Evolutionary conservation across 1,139 yeast genomes (phyloP), one percentile per base, ranked within the genome.

Genomic region (Diutina pseudorugosa): DNA sequence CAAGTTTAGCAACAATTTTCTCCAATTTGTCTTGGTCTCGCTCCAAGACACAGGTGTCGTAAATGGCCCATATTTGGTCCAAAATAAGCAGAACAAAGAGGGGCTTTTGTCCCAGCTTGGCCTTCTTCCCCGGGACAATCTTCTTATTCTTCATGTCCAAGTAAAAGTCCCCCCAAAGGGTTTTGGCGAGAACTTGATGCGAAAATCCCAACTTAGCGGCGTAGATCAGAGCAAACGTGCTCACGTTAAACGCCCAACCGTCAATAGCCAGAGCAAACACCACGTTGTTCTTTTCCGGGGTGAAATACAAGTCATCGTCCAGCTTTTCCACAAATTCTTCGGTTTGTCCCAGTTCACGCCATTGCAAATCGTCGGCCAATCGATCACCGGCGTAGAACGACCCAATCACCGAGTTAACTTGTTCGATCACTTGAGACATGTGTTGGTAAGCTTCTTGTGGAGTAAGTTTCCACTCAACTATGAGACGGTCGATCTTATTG

Each of bases 201-300:
- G 89, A 86, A 59, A 93, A 85, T 0, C 96, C 97, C 41, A 93
- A 71, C 61, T 89, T 90, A 43, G 82, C 80, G 68, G 85, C 94
- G 63, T 89, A 89, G 44, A 94, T 82, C 55, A 86, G 83, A 5
- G 97, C 88, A 68, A 93, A 86, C 55, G 94, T 96, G 55, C 87
- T 81, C 43, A 94, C 74, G 52, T 90, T 86, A 66, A 94, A 94
- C 0, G 98, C 98, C 98, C 98, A 94, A 4, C 98, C 98, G 67
- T 93, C 98, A 23, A 86, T 74, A 0, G 98, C 98, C 45, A 95
- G 85, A 0, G 96, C 91, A 70, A 94, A 93, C 1, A 94, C 82
- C 6, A 94, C 98, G 63, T 94, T 94, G 64, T 91, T 90, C 61
- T 80, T 78, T 53, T 86, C 90, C 0, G 99, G 98, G 11, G 89